These are phyloP conservation scores for Laetiporus sulphureus DNA, from an alignment of 1,284 basidiomycete species.

Conservation along the genomic window DNA sequence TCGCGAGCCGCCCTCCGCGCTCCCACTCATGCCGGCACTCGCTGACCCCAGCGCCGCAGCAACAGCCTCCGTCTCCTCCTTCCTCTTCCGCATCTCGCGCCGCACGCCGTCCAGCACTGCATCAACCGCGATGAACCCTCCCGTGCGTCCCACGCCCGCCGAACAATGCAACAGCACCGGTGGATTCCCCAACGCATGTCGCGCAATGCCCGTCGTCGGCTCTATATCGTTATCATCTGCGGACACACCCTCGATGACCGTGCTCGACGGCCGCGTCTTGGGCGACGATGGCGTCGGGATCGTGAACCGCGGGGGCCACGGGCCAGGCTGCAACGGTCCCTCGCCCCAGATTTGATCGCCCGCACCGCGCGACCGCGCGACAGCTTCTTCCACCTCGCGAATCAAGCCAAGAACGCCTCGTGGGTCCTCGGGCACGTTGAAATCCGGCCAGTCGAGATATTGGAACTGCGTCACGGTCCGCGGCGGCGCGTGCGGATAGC, in stretches of 20 bases:
- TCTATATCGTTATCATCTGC: slow-evolving; percentile 30
- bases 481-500: slow-evolving; percentile 49
- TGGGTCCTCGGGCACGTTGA: slow-evolving; percentile 85
- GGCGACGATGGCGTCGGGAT: slow-evolving; percentile 1
- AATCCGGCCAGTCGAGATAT: slow-evolving; percentile 90
- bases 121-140: slow-evolving; percentile 87
- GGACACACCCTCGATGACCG: slow-evolving; percentile 7
- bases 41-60: slow-evolving; percentile 11
- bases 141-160: slow-evolving; percentile 88
- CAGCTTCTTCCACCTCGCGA: slow-evolving; percentile 49
- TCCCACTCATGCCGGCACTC: slow-evolving; percentile 13
- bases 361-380: slow-evolving; percentile 43
- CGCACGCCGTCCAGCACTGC: slow-evolving; percentile 76
- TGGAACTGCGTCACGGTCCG: slow-evolving; percentile 76
- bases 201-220: slow-evolving; percentile 41
- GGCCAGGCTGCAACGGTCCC: slow-evolving; percentile 19
- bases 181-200: slow-evolving; percentile 37
- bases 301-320: background rate
- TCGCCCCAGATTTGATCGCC: slow-evolving; percentile 32
- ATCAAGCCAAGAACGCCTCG: slow-evolving; percentile 69
- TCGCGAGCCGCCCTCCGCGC: slow-evolving; percentile 13
- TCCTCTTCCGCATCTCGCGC: slow-evolving; percentile 45
- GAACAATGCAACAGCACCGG: slow-evolving; percentile 79
- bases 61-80: slow-evolving; percentile 15
- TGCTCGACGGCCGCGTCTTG: slow-evolving; percentile 1